Evolutionary conservation across 768 basidiomycete genomes (phyloP).

Genomic region (Sutorius australiensis): DNA sequence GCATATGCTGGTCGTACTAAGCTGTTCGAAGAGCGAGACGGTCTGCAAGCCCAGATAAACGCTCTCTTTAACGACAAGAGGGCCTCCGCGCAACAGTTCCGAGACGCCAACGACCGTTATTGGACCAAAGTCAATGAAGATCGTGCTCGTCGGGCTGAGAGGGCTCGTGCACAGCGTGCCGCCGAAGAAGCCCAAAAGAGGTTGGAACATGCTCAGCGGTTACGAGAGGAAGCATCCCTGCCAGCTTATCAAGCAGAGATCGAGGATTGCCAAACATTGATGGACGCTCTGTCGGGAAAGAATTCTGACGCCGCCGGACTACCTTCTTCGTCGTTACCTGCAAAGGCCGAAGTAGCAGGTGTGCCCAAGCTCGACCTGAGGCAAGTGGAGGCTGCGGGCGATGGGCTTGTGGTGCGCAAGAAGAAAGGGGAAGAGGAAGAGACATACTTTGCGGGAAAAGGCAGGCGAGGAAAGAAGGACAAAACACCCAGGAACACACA

Average conservation of each 20-base stretch:
- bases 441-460: slow-evolving; percentile 74
- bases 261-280: slow-evolving; percentile 93
- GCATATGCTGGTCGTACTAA: slow-evolving; percentile 74
- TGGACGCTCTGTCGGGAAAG: slow-evolving; percentile 79
- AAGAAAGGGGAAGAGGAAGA: slow-evolving; percentile 92
- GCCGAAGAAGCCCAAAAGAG: slow-evolving; percentile 78
- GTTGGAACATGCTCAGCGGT: slow-evolving; percentile 69
- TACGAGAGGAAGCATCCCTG: slow-evolving; percentile 85
- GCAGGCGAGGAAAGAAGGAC: slow-evolving; percentile 59
- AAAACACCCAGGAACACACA: slow-evolving; percentile 38
- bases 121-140: slow-evolving; percentile 87
- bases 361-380: slow-evolving; percentile 82
- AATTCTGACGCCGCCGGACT: slow-evolving; percentile 41
- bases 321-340: slow-evolving; percentile 40
- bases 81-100: slow-evolving; percentile 63
- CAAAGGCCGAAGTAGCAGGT: slow-evolving; percentile 47
- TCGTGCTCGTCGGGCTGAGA: slow-evolving; percentile 77
- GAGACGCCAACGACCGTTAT: slow-evolving; percentile 81
- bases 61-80: slow-evolving; percentile 73
- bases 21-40: slow-evolving; percentile 84
- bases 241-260: slow-evolving; percentile 93
- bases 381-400: slow-evolving; percentile 66
- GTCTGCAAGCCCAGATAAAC: slow-evolving; percentile 64
- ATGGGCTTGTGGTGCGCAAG: slow-evolving; percentile 73
- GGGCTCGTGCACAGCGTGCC: slow-evolving; percentile 65